Conservation (phyloP, 2,329 filamentous ascomycete genomes). For the Penicillium sp. region DNA sequence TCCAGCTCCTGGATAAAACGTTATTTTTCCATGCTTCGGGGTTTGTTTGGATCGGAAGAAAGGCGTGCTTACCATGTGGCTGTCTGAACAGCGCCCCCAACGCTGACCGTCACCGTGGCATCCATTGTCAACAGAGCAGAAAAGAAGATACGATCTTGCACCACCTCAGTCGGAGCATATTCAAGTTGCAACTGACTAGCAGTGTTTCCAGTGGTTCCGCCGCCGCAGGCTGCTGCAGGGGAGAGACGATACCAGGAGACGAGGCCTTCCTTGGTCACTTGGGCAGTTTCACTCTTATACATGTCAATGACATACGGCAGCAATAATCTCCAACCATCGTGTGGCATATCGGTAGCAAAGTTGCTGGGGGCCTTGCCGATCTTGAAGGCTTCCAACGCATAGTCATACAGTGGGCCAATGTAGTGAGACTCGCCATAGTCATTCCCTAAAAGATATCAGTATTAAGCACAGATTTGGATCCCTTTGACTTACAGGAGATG, state of each 20-base stretch:
- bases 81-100: too few relatives aligned
- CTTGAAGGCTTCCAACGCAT: not conserved
- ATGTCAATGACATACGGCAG: constrained; percentile 35
- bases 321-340: not conserved
- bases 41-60: too few relatives aligned
- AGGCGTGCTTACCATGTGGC: too few relatives aligned
- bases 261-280: not conserved
- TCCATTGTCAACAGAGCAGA: not conserved
- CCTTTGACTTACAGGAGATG: too few relatives aligned
- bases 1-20: too few relatives aligned
- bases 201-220: not conserved
- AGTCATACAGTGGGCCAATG: not conserved
- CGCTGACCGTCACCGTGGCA: too few relatives aligned
- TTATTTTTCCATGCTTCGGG: too few relatives aligned
- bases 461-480: too few relatives aligned
- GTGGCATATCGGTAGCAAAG: not conserved
- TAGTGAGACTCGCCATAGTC: constrained; percentile 55
- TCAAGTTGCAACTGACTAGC: constrained; percentile 3
- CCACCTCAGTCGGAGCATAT: not conserved
- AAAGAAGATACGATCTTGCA: not conserved
- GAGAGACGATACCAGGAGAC: not conserved
- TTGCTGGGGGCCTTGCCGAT: not conserved
- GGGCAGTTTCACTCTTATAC: constrained; percentile 32
- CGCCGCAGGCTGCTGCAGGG: not conserved
- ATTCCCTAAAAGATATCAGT: too few relatives aligned